Evolutionary conservation across 441 rosid species (phyloP).

Genomic region (Geranium incanum): DNA sequence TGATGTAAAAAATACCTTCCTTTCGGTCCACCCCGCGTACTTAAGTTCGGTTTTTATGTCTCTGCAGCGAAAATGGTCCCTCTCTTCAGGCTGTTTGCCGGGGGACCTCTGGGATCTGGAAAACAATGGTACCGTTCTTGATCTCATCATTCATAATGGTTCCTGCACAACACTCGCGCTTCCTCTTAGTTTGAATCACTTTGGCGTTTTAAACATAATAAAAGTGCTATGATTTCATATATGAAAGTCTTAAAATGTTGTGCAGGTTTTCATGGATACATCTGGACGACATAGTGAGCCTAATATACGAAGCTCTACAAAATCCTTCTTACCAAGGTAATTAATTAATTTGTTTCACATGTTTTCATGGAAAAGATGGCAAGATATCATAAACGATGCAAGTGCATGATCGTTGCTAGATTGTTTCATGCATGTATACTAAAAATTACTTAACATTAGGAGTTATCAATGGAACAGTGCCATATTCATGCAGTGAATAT

Average conservation of each 20-base stretch:
- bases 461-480: too few species aligned
- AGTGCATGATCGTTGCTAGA: too few species aligned
- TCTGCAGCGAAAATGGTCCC: constrained; percentile 25
- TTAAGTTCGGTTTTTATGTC: not conserved
- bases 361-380: too few species aligned
- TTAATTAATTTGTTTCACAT: not conserved
- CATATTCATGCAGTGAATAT: too few species aligned
- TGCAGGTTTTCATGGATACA: constrained; percentile 99
- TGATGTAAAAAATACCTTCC: not conserved
- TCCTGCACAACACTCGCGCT: not conserved
- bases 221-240: not conserved
- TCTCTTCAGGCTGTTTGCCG: constrained; percentile 21
- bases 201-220: not conserved
- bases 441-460: too few species aligned
- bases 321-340: constrained; percentile 82
- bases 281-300: constrained; percentile 75
- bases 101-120: constrained; percentile 25
- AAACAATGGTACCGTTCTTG: constrained; percentile 20
- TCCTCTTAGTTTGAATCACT: not conserved
- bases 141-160: not conserved
- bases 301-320: constrained; percentile 67
- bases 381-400: too few species aligned
- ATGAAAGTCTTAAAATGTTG: too few species aligned
- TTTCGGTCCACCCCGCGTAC: not conserved
- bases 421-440: too few species aligned